These are phyloP conservation scores for Straminergon stramineum DNA, from an alignment of 225 moss, liverwort and hornwort species.

Conservation along the genomic window DNA sequence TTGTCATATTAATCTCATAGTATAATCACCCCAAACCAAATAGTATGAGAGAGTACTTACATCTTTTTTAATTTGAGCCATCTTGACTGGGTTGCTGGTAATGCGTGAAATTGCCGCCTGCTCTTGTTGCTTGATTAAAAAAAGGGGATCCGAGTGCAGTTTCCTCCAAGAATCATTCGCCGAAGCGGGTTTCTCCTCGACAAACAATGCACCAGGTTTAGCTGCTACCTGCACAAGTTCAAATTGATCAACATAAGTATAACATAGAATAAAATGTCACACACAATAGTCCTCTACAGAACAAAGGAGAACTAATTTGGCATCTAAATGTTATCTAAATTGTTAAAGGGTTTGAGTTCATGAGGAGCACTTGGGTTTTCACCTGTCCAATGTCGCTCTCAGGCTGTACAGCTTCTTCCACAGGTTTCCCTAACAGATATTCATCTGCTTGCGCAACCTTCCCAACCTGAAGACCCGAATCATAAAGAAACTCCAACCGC, in stretches of 20 bases:
- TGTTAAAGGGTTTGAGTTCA: background rate
- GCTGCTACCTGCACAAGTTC: constrained; percentile 36
- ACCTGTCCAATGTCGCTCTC: constrained; percentile 57
- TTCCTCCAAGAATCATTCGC: constrained; percentile 99
- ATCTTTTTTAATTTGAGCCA: constrained; percentile 58
- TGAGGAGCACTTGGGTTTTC: background rate
- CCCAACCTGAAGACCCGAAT: constrained; percentile 72
- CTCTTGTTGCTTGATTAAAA: constrained; percentile 88
- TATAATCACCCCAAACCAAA: background rate
- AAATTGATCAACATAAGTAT: background rate
- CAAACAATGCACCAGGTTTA: constrained; percentile 81
- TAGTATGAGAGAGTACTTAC: constrained; percentile 4
- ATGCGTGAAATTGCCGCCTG: constrained; percentile 80
- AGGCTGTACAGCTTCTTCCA: constrained; percentile 51
- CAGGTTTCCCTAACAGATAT: constrained; percentile 51
- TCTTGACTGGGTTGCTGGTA: constrained; percentile 92
- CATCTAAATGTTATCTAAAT: background rate
- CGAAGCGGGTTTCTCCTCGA: constrained; percentile 56
- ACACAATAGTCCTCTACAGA: background rate
- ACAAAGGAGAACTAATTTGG: background rate
- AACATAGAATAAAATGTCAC: background rate
- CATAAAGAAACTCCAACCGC: constrained; percentile 95
- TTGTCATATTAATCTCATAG: background rate
- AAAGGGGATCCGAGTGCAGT: constrained; percentile 88
- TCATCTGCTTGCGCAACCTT: constrained; percentile 59